Percentiles rank a stretch among this genome's conserved stretches.
Evolutionary conservation across 306 rosid genomes (phyloP).

Genomic region (Benincasa hispida): DNA sequence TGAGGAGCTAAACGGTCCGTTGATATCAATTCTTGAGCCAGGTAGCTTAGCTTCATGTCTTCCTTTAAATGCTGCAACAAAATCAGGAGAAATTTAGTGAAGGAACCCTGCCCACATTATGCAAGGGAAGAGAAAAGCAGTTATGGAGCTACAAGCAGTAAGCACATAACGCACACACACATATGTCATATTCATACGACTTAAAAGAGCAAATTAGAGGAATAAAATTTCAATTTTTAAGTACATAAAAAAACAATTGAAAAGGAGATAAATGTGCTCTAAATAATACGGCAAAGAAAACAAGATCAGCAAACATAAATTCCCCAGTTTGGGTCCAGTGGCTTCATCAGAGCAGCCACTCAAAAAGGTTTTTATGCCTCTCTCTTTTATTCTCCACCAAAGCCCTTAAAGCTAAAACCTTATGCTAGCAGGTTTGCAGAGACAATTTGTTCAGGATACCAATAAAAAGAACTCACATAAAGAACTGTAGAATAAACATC

Average conservation of each 20-base stretch:
- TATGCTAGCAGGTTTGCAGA: neutral
- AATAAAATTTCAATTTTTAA: neutral
- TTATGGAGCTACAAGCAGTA: neutral
- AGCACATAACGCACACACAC: neutral
- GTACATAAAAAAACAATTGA: neutral
- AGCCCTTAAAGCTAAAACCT: neutral
- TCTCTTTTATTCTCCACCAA: neutral
- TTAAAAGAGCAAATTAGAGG: neutral
- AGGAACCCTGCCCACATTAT: neutral
- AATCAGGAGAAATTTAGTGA: constrained; percentile 13
- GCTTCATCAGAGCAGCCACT: neutral
- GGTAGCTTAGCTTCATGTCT: constrained; percentile 93
- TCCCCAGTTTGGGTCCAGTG: neutral
- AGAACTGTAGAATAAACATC: constrained; percentile 93
- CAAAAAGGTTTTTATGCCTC: neutral
- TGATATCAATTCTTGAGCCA: constrained; percentile 81
- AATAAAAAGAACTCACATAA: constrained; percentile 56
- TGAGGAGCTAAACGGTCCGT: constrained; percentile 96
- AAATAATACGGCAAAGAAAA: neutral
- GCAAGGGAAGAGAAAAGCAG: neutral
- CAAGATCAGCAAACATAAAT: neutral
- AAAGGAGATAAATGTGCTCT: neutral
- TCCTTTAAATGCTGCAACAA: constrained; percentile 91
- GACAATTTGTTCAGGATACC: neutral
- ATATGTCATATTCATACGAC: neutral